These are phyloP conservation scores for Russula sp. DNA, from an alignment of 768 basidiomycete genomes.

Conservation along the genomic window DNA sequence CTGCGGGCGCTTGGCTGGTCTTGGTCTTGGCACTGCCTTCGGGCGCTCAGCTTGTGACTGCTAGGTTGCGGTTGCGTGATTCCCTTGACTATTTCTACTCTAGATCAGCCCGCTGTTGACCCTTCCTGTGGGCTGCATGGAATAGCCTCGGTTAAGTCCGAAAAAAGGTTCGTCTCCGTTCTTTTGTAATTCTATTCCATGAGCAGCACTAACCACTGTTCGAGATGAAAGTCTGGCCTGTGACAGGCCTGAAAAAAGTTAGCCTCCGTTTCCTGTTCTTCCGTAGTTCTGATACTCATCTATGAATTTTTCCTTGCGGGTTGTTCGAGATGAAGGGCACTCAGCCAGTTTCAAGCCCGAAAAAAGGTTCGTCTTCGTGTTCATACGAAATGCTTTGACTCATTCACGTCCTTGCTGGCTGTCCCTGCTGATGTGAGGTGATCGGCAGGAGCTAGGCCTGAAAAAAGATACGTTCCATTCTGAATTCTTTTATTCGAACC, in stretches of 20 bases:
- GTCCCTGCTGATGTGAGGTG: background rate
- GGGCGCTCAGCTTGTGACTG: background rate
- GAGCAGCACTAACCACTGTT: no score
- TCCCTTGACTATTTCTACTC: background rate
- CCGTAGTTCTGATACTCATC: no score
- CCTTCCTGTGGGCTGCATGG: background rate
- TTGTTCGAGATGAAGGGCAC: no score
- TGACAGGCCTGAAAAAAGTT: background rate
- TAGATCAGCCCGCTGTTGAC: background rate
- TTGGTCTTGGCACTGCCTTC: background rate
- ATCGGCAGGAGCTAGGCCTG: background rate
- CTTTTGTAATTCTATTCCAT: no score
- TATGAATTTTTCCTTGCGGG: no score
- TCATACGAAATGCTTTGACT: background rate
- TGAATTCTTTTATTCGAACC: no score
- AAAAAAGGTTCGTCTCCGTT: slow-evolving; percentile 4
- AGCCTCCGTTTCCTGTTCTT: no score
- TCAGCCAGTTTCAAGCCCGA: background rate
- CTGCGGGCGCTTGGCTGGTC: background rate
- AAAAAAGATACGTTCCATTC: background rate
- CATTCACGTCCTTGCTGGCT: background rate
- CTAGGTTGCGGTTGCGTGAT: background rate
- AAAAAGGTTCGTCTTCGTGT: background rate
- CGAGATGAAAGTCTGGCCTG: no score
- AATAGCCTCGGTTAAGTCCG: background rate